Base-by-base conservation (phyloP, 202 grass and related monocot species). In the Cymbopogon flexuosus region DNA sequence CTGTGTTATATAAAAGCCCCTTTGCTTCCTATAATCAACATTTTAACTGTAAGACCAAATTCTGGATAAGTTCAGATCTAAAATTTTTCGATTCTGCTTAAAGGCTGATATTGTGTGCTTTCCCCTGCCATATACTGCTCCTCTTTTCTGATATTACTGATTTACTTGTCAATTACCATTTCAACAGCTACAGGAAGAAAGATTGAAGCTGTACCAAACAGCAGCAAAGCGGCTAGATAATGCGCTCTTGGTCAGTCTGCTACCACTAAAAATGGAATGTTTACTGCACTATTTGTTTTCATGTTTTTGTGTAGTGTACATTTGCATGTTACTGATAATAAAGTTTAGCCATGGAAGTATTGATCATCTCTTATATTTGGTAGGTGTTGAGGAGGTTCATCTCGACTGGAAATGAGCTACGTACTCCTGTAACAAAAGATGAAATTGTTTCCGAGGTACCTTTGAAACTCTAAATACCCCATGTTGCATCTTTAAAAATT, bases 341-440 rank as follows among this genome's bases (percentile, higher is more conserved):
- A n/a, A 45, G 5, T 43, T 43, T 54, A 58, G 49, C 42, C 19
- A 41, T 52, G 18, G 6, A 52, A 15, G 65, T 77, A 63, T 14
- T 51, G 37, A 62, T 68, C 23, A 65, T 67, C 33, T 27, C 33
- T 34, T 13, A 36, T 78, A 52, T 66, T 86, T 27, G 39, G 51
- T 79, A 98, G 92, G 92, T 93, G 62, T 81, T 98, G 81, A 89
- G 84, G 65, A 88, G 88, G 70, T 95, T 82, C 78, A 95, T 98
- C 40, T 82, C 86, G 4, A 84, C 82, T 19, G 92, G 88, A 23
- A 91, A 88, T 42, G 95, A 95, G 77, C 56, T 93, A 67, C 82
- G 79, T 12, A 18, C 65, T 45, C 95, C 92, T 41, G 90, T 93
- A 24, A 89, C 86, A 22, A 95, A 98, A 82, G 92, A 95, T 43